Evolutionary conservation across 768 basidiomycete species (phyloP), one percentile per base, ranked within the genome.

Genomic region (Leccinum boreale): DNA sequence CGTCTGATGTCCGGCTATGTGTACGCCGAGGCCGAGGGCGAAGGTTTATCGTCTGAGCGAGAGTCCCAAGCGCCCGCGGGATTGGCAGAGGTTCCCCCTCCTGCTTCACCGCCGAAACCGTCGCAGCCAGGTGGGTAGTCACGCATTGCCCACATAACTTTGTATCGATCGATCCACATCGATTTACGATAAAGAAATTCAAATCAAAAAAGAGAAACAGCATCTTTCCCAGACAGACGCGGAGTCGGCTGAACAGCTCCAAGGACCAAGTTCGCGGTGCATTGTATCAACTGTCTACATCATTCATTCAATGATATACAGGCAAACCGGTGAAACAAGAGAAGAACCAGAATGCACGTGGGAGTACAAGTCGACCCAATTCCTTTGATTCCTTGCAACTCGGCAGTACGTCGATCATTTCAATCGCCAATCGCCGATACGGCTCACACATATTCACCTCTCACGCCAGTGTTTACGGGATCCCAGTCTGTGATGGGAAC

Each of bases 291-390:
- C 9, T 2, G 12, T 42, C 23, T 15, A 4, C n/a, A 28, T 46
- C 2, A 15, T 33, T 21, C 21, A 15, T 24, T 58, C 5, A 53
- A 36, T 17, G n/a, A 10, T 7, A 8, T n/a, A 39, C 19, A 69
- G 67, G 45, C 33, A 62, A 35, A 3, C 54, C 51, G 4, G 53
- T 66, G 44, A 70, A 64, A 55, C 56, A 58, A 45, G 68, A 68
- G 12, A 68, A 59, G 23, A 21, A 1, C 23, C 48, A 44, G n/a
- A 51, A 8, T 29, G 45, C 28, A 33, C 35, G 6, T n/a, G 29
- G 9, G 6, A 46, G 29, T 6, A 31, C 12, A 42, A 21, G 35
- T 26, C 59, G 44, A 45, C 4, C 46, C 33, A 12, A 44, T 14
- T 45, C 39, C 26, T 28, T 45, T 39, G 50, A 58, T n/a, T 8